These are phyloP conservation scores for Ogataea philodendri DNA, from an alignment of 805 yeast genomes.

Conservation along the genomic window DNA sequence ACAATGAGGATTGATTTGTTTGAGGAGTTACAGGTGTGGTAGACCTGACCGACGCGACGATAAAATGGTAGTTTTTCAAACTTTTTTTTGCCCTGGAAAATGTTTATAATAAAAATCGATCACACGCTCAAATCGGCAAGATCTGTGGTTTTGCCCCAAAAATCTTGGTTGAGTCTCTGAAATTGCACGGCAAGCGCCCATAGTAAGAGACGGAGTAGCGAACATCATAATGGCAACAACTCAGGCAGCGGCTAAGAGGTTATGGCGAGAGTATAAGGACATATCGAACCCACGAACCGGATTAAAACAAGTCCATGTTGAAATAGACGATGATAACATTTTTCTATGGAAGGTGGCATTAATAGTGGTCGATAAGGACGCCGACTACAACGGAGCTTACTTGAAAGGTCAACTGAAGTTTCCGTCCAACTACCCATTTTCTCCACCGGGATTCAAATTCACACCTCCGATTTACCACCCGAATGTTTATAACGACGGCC, in stretches of 20 bases:
- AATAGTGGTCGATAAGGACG: slow-evolving; percentile 86
- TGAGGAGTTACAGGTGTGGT: slow-evolving; percentile 63
- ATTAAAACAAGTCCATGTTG: slow-evolving; percentile 35
- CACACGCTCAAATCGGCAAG: slow-evolving; percentile 14
- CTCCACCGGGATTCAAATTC: slow-evolving; percentile 92
- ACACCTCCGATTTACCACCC: slow-evolving; percentile 96
- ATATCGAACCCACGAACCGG: slow-evolving; percentile 88
- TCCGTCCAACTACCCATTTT: slow-evolving; percentile 86
- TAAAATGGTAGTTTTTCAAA: slow-evolving; percentile 2
- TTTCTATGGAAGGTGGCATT: slow-evolving; percentile 82
- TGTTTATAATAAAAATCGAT: slow-evolving; percentile 10
- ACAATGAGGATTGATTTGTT: slow-evolving; percentile 48
- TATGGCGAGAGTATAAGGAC: slow-evolving; percentile 91
- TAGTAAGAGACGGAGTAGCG: background rate
- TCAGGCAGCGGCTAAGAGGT: slow-evolving; percentile 66
- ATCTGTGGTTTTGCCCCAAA: slow-evolving; percentile 7
- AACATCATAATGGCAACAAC: slow-evolving; percentile 17
- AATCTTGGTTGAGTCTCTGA: slow-evolving; percentile 5
- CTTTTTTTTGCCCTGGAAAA: slow-evolving; percentile 12
- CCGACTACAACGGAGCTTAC: slow-evolving; percentile 92
- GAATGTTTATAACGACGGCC: slow-evolving; percentile 90
- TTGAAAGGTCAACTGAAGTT: slow-evolving; percentile 91
- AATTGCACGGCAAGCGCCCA: slow-evolving; percentile 1
- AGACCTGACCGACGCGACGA: slow-evolving; percentile 12
- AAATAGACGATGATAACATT: slow-evolving; percentile 56